Evolutionary conservation across 2,329 filamentous ascomycete genomes (phyloP).

Genomic region (Alternaria viburni): DNA sequence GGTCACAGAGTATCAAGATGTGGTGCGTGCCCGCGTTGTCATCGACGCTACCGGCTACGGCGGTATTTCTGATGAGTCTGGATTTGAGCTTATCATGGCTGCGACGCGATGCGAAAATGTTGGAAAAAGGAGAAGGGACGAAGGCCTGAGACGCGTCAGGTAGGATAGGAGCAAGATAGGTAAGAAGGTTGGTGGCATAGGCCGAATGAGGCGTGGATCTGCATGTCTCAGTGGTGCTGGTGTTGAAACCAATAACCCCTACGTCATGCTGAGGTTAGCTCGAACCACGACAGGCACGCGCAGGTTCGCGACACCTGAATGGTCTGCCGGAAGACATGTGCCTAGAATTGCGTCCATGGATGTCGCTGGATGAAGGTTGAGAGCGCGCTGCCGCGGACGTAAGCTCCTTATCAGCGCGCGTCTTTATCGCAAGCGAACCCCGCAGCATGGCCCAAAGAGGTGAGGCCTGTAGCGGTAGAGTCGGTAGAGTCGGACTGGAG

Average conservation of each 20-base stretch:
- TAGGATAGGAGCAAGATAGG: not conserved
- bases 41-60: not conserved
- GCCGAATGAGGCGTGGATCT: not conserved
- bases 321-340: not conserved
- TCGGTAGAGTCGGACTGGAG: not conserved
- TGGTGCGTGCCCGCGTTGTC: not conserved
- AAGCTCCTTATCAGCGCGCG: conserved; percentile 16
- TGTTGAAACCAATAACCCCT: not conserved
- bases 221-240: not conserved
- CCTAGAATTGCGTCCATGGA: not conserved
- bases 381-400: not conserved
- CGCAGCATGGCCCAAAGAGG: conserved; percentile 13
- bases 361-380: not conserved
- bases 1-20: not conserved
- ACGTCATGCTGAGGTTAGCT: conserved; percentile 2
- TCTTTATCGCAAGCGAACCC: conserved; percentile 17
- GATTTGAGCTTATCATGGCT: not conserved
- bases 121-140: not conserved
- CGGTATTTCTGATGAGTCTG: not conserved
- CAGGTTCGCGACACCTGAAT: not conserved
- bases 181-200: not conserved
- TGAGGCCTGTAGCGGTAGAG: conserved; percentile 1
- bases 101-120: not conserved
- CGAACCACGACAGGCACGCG: not conserved
- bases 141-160: not conserved